Evolutionary conservation across 2,329 filamentous ascomycete species (phyloP).

Genomic region (Fusarium bactridioides): DNA sequence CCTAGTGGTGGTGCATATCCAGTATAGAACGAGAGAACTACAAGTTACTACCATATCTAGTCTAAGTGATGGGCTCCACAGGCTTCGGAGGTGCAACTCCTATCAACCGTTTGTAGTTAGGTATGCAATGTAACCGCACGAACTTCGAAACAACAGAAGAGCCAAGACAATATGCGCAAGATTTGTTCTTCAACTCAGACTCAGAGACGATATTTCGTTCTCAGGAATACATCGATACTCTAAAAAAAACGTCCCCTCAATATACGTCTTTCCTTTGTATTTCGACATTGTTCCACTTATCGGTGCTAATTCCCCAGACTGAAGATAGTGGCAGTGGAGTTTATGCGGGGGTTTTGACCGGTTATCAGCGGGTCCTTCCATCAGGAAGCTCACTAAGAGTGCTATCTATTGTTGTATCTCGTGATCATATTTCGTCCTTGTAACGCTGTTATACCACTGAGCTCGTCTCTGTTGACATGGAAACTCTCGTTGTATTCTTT

Average conservation of each 20-base stretch:
- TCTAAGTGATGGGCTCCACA: not conserved
- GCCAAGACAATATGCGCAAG: not conserved
- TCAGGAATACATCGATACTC: not conserved
- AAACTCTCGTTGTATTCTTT: not conserved
- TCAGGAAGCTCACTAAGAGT: not conserved
- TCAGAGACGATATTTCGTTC: not conserved
- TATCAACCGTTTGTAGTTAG: not conserved
- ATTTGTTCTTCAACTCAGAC: not conserved
- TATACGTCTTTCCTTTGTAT: not conserved
- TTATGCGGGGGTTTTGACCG: constrained; percentile 20
- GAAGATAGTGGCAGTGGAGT: constrained; percentile 11
- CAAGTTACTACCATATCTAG: not conserved
- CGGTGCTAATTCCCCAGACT: constrained; percentile 4
- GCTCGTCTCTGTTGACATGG: not conserved
- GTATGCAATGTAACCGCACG: not conserved
- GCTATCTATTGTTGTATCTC: not conserved
- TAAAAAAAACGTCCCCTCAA: not conserved
- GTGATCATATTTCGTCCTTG: not conserved
- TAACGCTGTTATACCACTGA: not conserved
- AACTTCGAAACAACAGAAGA: not conserved
- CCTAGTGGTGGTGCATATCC: not conserved
- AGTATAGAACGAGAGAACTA: not conserved
- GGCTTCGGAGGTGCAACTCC: not conserved
- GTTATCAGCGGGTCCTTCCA: constrained; percentile 33
- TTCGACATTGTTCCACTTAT: not conserved